Evolutionary conservation across 805 yeast species (phyloP).

Genomic region (Pichia occidentalis): DNA sequence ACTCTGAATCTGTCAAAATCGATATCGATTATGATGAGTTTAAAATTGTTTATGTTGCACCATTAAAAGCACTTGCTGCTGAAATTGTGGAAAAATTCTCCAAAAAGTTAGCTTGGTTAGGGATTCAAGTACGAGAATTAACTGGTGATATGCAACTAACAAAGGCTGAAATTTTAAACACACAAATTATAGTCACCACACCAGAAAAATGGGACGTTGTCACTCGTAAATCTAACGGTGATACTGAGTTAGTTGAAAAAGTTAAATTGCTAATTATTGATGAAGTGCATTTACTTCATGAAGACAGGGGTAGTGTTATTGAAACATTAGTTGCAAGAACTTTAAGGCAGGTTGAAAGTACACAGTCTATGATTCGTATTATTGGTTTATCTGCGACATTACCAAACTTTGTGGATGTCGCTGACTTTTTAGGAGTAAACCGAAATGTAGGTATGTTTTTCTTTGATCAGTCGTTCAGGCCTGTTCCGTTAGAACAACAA

Average conservation of each 20-base stretch:
- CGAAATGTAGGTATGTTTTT: conserved; percentile 87
- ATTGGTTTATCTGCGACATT: conserved; percentile 90
- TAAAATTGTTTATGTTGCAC: conserved; percentile 89
- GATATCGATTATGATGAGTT: conserved; percentile 78
- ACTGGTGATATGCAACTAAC: conserved; percentile 96
- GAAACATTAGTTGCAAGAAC: conserved; percentile 95
- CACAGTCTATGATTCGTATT: conserved; percentile 91
- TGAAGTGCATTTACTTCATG: conserved; percentile 94
- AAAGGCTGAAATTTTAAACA: conserved; percentile 66
- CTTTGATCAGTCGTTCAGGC: conserved; percentile 89
- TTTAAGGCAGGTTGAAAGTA: conserved; percentile 85
- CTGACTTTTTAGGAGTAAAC: conserved; percentile 90
- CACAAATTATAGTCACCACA: conserved; percentile 88
- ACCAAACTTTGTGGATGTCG: conserved; percentile 88
- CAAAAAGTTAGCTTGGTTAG: conserved; percentile 73
- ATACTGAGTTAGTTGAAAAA: conserved; percentile 73
- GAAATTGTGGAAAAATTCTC: conserved; percentile 91
- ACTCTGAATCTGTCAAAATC: conserved; percentile 43
- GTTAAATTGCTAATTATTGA: conserved; percentile 85
- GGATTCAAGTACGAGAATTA: conserved; percentile 77
- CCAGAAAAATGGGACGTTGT: conserved; percentile 99
- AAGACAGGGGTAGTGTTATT: conserved; percentile 96
- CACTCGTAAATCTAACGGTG: conserved; percentile 88
- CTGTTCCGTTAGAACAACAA: conserved; percentile 87
- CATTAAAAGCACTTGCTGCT: conserved; percentile 89